Evolutionary conservation across 225 moss, liverwort and hornwort species (phyloP).

Genomic region (Neckera pumila): DNA sequence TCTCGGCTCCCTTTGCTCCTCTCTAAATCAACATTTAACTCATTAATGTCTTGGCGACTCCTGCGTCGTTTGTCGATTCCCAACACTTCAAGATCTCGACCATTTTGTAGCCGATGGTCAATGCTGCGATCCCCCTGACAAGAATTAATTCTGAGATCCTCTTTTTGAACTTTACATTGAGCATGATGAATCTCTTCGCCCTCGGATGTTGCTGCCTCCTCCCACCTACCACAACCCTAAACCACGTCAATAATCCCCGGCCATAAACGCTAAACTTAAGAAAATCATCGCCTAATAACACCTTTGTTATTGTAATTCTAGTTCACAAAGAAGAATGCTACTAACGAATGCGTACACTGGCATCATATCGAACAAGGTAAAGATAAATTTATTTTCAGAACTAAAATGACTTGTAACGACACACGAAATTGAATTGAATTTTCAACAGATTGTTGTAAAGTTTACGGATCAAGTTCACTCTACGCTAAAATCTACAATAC

Average conservation of each 20-base stretch:
- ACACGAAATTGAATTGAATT: neutral
- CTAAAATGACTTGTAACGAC: neutral
- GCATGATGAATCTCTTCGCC: slow-evolving; percentile 8
- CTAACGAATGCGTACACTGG: neutral
- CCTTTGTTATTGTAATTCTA: neutral
- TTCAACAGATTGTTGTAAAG: neutral
- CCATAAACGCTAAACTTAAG: neutral
- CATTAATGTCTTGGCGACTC: neutral
- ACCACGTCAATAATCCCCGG: neutral
- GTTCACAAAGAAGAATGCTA: neutral
- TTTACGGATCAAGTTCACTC: neutral
- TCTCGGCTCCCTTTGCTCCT: neutral
- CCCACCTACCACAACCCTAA: slow-evolving; percentile 1
- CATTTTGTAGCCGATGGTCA: neutral
- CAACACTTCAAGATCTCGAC: neutral
- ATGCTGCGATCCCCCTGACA: neutral
- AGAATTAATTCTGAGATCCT: neutral
- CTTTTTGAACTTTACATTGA: neutral
- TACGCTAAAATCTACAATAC: neutral
- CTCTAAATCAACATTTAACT: neutral
- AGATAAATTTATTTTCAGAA: neutral
- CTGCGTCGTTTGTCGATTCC: neutral
- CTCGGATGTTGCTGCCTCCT: slow-evolving; percentile 4
- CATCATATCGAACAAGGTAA: neutral
- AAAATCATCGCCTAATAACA: neutral